Base-by-base conservation (phyloP, 345 rosid genomes). In the Abelmoschus esculentus region DNA sequence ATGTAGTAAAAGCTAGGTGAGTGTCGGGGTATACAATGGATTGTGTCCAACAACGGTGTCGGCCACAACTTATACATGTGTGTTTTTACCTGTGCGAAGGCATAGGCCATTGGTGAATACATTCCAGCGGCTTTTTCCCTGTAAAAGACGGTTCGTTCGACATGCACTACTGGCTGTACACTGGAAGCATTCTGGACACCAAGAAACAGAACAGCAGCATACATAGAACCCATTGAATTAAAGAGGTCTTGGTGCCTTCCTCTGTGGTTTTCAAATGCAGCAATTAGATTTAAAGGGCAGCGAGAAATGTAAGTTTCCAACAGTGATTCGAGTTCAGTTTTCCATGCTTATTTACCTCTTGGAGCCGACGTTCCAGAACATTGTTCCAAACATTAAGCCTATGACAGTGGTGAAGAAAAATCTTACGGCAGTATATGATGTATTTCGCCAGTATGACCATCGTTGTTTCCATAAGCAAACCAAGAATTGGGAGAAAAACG, bases 401-500 rank as follows among this genome's bases (percentile, higher is more conserved):
- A 81, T 85, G 70, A 80, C 54, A 42, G 78, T 47, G 8, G 93
- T 88, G 78, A 86, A 85, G 72, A 86, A 82, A 66, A 86, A 81
- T 72, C 91, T 81, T 0, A 88, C 87, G 0, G 93, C 93, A 0
- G 89, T 90, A 76, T 90, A 88, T 2, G 73, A 80, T 0, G 93
- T 84, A 77, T 90, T 87, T 31, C 96, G 82, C 96, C 96, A 89
- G 71, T 87, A 89, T 17, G 96, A 89, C 78, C 76, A 78, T 28
- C 80, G 84, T 72, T 86, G 93, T 72, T 86, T 90, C 93, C 96
- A 90, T n/a, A 86, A 77, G 73, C 93, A 90, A 73, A 89, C 91
- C 69, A 70, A 74, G 36, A 82, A 83, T 65, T 87, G 96, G 38
- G 81, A 74, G 67, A 76, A 58, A 71, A 85, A 88, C 1, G 93